Conservation (phyloP, 768 basidiomycete genomes). For the Pholiota microspora region DNA sequence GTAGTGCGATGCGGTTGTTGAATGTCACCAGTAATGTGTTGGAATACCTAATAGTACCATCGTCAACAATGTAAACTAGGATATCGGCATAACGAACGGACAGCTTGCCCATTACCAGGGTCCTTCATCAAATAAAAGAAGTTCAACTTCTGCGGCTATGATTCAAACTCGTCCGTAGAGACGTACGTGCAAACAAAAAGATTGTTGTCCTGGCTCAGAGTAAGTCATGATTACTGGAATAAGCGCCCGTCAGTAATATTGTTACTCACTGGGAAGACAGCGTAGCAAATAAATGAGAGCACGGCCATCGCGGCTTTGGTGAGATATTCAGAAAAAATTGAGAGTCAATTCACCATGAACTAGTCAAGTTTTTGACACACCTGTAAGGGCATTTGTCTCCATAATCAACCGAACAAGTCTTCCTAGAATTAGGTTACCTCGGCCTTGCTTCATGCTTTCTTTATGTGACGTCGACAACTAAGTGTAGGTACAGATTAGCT, state of each 20-base stretch:
- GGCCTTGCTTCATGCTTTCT: constrained; percentile 4
- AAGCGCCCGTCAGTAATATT: not conserved
- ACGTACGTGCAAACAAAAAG: constrained; percentile 9
- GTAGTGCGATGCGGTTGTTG: constrained; percentile 11
- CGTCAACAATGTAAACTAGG: not conserved
- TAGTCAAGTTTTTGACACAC: not conserved
- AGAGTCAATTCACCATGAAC: not conserved
- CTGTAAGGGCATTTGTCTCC: constrained; percentile 11
- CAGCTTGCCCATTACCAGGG: constrained; percentile 11
- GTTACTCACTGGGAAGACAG: constrained; percentile 4
- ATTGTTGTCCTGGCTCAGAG: not conserved
- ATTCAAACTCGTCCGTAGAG: not conserved
- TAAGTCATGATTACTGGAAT: not conserved
- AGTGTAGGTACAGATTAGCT: not conserved
- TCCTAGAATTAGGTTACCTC: constrained; percentile 8
- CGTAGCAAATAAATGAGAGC: constrained; percentile 11
- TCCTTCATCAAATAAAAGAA: not conserved
- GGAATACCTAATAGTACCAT: constrained; percentile 3
- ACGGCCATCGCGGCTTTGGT: constrained; percentile 10
- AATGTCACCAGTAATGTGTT: constrained; percentile 13
- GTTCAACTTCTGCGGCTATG: not conserved
- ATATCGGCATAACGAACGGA: not conserved
- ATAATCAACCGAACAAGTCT: constrained; percentile 10
- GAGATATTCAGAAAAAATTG: not conserved
- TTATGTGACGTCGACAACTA: constrained; percentile 6